Evolutionary conservation across 371 early-diverging fungal genomes (phyloP).

Genomic region (Mortierella sp.): DNA sequence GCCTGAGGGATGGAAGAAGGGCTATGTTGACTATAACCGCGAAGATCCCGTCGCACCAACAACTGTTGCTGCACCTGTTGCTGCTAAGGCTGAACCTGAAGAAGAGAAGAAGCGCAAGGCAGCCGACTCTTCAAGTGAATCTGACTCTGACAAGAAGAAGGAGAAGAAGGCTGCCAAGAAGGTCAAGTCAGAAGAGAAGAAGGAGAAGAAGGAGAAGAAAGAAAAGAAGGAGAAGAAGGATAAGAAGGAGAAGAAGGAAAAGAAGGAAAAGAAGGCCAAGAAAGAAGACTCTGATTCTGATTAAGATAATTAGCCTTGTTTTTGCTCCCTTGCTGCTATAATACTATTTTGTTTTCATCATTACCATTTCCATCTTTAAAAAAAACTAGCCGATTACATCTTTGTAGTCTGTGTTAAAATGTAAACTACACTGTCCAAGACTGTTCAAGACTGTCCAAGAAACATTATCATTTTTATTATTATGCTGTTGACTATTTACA

Average conservation of each 20-base stretch:
- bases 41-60: slow-evolving; percentile 54
- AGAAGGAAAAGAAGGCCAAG: slow-evolving; percentile 42
- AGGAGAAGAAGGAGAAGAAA: slow-evolving; percentile 59
- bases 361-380: no score
- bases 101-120: slow-evolving; percentile 58
- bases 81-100: slow-evolving; percentile 24
- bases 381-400: no score
- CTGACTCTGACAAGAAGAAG: slow-evolving; percentile 58
- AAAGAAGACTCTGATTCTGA: slow-evolving; percentile 55
- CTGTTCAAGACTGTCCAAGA: background rate
- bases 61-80: slow-evolving; percentile 21
- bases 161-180: slow-evolving; percentile 60
- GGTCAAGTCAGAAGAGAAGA: slow-evolving; percentile 31
- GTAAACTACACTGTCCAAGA: no score
- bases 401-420: no score
- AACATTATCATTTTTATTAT: background rate
- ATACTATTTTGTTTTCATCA: background rate
- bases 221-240: slow-evolving; percentile 64
- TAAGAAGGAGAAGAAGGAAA: slow-evolving; percentile 36
- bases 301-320: slow-evolving; percentile 21
- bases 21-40: slow-evolving; percentile 75
- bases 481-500: slow-evolving; percentile 2
- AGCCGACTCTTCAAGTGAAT: slow-evolving; percentile 55
- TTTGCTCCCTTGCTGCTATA: background rate
- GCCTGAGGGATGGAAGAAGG: slow-evolving; percentile 80